Percentiles rank a stretch among this genome's conserved stretches.
phyloP scores from a whole-genome alignment of 768 basidiomycete species.

The Collybiopsis luxurians region DNA sequence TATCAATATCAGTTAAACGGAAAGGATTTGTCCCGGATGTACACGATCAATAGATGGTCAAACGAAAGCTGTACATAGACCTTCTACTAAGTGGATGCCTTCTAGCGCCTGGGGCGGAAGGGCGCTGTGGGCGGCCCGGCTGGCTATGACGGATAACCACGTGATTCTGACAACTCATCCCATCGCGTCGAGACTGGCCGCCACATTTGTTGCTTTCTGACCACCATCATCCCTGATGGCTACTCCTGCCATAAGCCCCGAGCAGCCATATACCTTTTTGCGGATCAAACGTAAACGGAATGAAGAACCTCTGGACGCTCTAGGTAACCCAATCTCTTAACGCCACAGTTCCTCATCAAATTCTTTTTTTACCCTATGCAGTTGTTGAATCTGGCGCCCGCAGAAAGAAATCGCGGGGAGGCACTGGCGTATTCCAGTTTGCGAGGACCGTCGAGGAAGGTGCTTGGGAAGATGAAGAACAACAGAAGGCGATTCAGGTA shows the following conservation, averaged over 20 bases:
- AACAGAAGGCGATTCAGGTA: slow-evolving; percentile 64
- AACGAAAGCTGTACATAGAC: too few species aligned
- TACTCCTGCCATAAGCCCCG: slow-evolving; percentile 8
- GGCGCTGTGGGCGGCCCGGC: too few species aligned
- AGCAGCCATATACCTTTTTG: slow-evolving; percentile 62
- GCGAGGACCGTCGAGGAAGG: slow-evolving; percentile 73
- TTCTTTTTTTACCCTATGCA: slow-evolving; percentile 20
- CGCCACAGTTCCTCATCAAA: not conserved
- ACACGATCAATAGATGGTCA: too few species aligned
- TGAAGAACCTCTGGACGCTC: slow-evolving; percentile 79
- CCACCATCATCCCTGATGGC: not conserved
- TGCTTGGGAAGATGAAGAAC: slow-evolving; percentile 61
- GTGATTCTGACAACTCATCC: too few species aligned
- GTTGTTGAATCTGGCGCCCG: slow-evolving; percentile 62
- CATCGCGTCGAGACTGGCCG: too few species aligned
- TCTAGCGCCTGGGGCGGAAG: too few species aligned
- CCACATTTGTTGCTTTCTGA: not conserved
- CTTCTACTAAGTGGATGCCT: too few species aligned
- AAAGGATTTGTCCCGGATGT: too few species aligned
- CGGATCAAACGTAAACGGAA: slow-evolving; percentile 82
- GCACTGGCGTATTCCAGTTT: slow-evolving; percentile 71
- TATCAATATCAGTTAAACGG: too few species aligned
- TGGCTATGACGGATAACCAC: too few species aligned
- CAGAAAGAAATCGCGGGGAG: slow-evolving; percentile 59
- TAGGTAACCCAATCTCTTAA: slow-evolving; percentile 42